phyloP scores from a whole-genome alignment of 331 rosid species.

The Malus hybrid region DNA sequence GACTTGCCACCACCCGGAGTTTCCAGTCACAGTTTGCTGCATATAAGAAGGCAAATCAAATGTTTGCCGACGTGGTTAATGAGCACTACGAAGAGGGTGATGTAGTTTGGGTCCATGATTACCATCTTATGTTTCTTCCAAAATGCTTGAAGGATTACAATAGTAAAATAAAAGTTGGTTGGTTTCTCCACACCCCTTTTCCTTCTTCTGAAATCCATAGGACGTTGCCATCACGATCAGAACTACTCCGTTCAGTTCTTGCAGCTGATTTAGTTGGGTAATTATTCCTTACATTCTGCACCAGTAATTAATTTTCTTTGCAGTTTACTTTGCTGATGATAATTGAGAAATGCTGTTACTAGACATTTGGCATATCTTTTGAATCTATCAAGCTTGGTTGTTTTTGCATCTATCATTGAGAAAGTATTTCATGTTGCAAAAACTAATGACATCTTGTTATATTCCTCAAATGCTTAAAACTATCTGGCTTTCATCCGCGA shows the following conservation, averaged over 20 bases:
- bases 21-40: slow-evolving; percentile 88
- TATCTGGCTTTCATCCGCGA: too few relatives aligned
- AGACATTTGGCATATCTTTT: too few relatives aligned
- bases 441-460: too few relatives aligned
- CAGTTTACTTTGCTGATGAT: neutral
- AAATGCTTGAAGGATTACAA: slow-evolving; percentile 71
- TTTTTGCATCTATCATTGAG: too few relatives aligned
- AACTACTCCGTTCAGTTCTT: slow-evolving; percentile 77
- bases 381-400: too few relatives aligned
- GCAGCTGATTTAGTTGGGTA: slow-evolving; percentile 94
- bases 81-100: slow-evolving; percentile 77
- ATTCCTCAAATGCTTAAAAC: too few relatives aligned
- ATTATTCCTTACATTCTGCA: slow-evolving; percentile 11
- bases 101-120: slow-evolving; percentile 94
- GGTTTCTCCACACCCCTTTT: slow-evolving; percentile 95
- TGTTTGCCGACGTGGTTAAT: slow-evolving; percentile 87
- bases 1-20: slow-evolving; percentile 92
- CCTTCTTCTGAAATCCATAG: slow-evolving; percentile 92
- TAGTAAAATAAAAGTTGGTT: slow-evolving; percentile 74
- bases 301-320: neutral
- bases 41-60: slow-evolving; percentile 80
- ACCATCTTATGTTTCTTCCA: slow-evolving; percentile 94
- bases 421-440: too few relatives aligned
- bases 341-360: neutral
- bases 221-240: slow-evolving; percentile 86